These are phyloP conservation scores for Suillus bovinus DNA, from an alignment of 768 basidiomycete species.

Conservation along the genomic window DNA sequence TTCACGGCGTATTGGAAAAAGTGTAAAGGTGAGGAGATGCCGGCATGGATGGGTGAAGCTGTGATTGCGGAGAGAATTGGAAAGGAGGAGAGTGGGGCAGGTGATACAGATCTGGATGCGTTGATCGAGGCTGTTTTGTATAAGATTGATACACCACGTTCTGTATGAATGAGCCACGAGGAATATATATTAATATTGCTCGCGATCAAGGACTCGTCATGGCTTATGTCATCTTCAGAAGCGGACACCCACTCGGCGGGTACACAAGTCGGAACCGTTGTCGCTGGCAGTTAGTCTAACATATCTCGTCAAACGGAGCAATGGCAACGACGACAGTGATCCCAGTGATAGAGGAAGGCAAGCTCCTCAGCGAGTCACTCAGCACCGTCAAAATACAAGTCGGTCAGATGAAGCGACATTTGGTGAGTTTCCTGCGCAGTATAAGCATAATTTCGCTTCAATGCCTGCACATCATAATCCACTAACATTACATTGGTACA, in stretches of 20 bases:
- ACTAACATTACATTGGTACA: constrained; percentile 27
- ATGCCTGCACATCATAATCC: not conserved
- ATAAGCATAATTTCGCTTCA: not conserved
- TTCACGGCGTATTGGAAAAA: constrained; percentile 4
- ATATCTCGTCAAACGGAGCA: constrained; percentile 4
- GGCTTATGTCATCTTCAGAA: constrained; percentile 1
- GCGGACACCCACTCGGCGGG: not conserved
- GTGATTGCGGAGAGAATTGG: constrained; percentile 12
- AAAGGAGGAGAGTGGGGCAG: not conserved
- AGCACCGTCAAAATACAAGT: constrained; percentile 89
- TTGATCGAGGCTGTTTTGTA: constrained; percentile 5
- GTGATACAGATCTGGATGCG: constrained; percentile 4
- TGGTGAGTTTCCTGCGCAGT: constrained; percentile 51
- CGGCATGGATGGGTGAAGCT: not conserved
- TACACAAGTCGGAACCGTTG: not conserved
- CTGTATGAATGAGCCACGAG: not conserved
- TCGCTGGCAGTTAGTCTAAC: not conserved
- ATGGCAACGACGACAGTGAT: constrained; percentile 22
- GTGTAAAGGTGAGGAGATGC: not conserved
- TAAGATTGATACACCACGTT: not conserved
- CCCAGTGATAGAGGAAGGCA: constrained; percentile 69
- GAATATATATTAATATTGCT: not conserved
- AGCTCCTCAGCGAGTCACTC: constrained; percentile 81
- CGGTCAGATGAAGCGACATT: constrained; percentile 92
- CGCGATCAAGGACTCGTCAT: not conserved